Conservation (phyloP, 108 stramenopile genomes). For the Nannochloropsis salina region DNA sequence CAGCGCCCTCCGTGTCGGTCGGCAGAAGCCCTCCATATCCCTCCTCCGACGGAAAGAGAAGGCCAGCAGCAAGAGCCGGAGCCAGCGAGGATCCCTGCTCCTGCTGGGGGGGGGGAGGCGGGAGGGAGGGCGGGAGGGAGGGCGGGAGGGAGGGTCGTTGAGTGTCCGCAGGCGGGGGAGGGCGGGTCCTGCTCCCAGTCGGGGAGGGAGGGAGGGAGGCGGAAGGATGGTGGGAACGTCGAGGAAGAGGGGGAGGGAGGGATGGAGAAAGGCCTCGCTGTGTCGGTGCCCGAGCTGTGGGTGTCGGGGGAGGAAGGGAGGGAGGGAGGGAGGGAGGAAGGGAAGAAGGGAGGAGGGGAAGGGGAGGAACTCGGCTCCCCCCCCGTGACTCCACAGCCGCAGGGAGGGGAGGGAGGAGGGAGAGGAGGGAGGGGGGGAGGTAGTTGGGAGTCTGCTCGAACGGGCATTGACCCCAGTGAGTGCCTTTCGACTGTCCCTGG, state of each 20-base stretch:
- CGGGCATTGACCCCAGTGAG: neutral
- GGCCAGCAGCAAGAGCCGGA: neutral
- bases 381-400: neutral
- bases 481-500: neutral
- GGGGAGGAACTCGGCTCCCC: neutral
- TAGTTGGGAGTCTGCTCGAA: neutral
- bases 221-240: neutral
- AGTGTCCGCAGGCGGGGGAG: constrained; percentile 9
- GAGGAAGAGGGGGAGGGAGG: constrained; percentile 10
- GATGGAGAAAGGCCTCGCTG: neutral
- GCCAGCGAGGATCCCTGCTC: neutral
- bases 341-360: constrained; percentile 19
- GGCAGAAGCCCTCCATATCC: neutral
- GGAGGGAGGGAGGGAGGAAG: too few species aligned
- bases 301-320: neutral
- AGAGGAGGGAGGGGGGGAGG: neutral
- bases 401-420: too few species aligned
- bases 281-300: neutral
- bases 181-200: neutral
- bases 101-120: neutral
- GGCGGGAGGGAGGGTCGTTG: neutral
- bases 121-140: neutral
- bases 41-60: neutral
- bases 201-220: neutral
- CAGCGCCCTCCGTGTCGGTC: neutral